These are phyloP conservation scores for Oryza rufipogon DNA, from an alignment of 176 grass and related monocot genomes.

Conservation along the genomic window DNA sequence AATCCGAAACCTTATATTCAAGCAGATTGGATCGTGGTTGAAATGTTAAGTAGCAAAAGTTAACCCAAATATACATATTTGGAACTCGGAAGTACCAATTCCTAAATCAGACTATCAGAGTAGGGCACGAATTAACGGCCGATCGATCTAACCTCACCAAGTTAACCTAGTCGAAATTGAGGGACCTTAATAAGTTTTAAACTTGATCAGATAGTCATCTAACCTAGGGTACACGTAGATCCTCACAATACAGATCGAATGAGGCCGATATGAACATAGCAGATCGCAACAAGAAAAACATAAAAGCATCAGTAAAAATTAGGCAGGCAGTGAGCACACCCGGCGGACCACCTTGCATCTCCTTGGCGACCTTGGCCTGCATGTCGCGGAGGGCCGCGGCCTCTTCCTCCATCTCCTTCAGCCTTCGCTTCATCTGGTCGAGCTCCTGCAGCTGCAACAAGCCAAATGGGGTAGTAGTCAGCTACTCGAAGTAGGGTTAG, in stretches of 20 bases:
- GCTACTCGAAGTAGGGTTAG: conserved; percentile 37
- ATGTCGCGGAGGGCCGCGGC: conserved; percentile 73
- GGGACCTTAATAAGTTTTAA: neutral
- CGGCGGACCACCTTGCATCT: conserved; percentile 68
- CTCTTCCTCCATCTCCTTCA: conserved; percentile 88
- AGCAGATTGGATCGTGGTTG: neutral
- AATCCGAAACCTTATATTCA: neutral
- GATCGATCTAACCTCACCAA: neutral
- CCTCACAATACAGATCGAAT: neutral
- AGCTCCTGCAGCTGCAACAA: conserved; percentile 59
- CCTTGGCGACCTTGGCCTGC: conserved; percentile 82
- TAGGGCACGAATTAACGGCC: neutral
- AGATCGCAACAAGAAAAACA: neutral
- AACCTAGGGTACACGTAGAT: neutral
- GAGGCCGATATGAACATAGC: neutral
- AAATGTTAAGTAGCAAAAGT: neutral
- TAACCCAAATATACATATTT: neutral
- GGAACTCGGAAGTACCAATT: neutral
- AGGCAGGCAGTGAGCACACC: neutral
- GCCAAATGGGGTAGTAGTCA: neutral
- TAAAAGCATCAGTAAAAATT: neutral
- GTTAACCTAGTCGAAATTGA: neutral
- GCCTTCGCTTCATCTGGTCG: conserved; percentile 71
- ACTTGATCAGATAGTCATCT: conserved; percentile 4
- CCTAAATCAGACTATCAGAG: neutral